These are phyloP conservation scores for Oleoguttula mirabilis DNA, from an alignment of 495 filamentous ascomycete genomes.

Conservation along the genomic window DNA sequence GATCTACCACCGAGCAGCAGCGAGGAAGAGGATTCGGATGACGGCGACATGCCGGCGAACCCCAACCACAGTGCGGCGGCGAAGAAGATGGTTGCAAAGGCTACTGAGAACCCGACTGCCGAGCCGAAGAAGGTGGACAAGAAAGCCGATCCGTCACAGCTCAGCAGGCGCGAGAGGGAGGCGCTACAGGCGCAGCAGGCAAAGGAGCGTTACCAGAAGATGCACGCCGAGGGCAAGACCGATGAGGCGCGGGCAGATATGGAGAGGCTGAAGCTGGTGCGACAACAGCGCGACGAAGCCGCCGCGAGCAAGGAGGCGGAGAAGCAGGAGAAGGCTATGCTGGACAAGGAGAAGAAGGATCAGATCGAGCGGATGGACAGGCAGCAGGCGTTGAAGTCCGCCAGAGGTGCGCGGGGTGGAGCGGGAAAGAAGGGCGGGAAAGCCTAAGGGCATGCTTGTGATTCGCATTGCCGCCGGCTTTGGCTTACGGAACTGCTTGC, in stretches of 20 bases:
- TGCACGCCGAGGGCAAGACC: constrained; percentile 93
- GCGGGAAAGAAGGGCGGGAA: constrained; percentile 26
- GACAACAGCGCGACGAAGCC: constrained; percentile 77
- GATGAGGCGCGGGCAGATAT: constrained; percentile 92
- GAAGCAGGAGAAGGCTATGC: constrained; percentile 32
- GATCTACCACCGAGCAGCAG: constrained; percentile 62
- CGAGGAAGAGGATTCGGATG: constrained; percentile 46
- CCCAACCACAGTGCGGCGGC: constrained; percentile 76
- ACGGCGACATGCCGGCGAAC: constrained; percentile 66
- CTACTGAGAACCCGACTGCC: constrained; percentile 18
- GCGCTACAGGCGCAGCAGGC: constrained; percentile 77
- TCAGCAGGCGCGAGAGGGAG: constrained; percentile 77
- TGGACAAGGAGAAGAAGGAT: constrained; percentile 32
- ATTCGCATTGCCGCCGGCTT: too few relatives aligned
- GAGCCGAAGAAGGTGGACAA: constrained; percentile 23
- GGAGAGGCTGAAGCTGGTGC: constrained; percentile 65
- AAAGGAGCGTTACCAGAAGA: constrained; percentile 81
- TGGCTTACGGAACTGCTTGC: too few relatives aligned
- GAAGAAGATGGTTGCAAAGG: constrained; percentile 40
- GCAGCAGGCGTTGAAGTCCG: constrained; percentile 28
- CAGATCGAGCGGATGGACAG: constrained; percentile 28
- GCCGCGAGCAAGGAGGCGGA: constrained; percentile 61
- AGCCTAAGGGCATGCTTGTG: too few relatives aligned
- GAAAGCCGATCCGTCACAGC: constrained; percentile 37
- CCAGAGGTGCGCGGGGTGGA: constrained; percentile 20